A percentile compares a stretch with the other conserved stretches of the same genome.
Evolutionary conservation across 768 basidiomycete species (phyloP).

Genomic region (Trametes maxima): DNA sequence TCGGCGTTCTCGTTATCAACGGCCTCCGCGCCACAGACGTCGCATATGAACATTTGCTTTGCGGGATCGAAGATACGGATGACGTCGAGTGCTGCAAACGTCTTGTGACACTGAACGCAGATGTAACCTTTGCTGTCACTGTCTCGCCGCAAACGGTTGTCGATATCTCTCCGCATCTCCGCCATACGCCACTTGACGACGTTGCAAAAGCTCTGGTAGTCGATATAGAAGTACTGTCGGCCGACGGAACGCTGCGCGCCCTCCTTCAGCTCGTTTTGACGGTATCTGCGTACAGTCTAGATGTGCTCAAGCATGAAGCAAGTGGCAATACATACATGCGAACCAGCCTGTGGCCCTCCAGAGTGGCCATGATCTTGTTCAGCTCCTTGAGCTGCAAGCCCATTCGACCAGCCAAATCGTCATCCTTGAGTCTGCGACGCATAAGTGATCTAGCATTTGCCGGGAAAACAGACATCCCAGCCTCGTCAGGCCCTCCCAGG

Average conservation of each 20-base stretch:
- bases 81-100: slow-evolving; percentile 84
- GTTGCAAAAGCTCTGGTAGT: slow-evolving; percentile 94
- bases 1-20: slow-evolving; percentile 92
- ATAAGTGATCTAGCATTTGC: slow-evolving; percentile 27
- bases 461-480: background rate
- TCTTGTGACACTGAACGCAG: slow-evolving; percentile 84
- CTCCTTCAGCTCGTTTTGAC: slow-evolving; percentile 90
- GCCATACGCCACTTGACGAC: slow-evolving; percentile 98
- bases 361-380: slow-evolving; percentile 83
- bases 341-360: slow-evolving; percentile 78
- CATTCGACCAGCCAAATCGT: slow-evolving; percentile 89
- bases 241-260: slow-evolving; percentile 85
- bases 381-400: slow-evolving; percentile 89
- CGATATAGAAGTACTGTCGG: slow-evolving; percentile 94
- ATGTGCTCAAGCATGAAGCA: background rate
- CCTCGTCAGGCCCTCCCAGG: slow-evolving; percentile 17
- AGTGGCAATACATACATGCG: slow-evolving; percentile 57
- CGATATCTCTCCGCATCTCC: slow-evolving; percentile 88
- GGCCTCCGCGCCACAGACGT: slow-evolving; percentile 84
- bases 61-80: slow-evolving; percentile 78
- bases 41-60: slow-evolving; percentile 74
- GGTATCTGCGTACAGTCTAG: slow-evolving; percentile 54
- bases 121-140: slow-evolving; percentile 98
- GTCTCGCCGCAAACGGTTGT: slow-evolving; percentile 89
- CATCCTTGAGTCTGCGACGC: slow-evolving; percentile 78